Evolutionary conservation across 352 stramenopile species (phyloP).

Genomic region (Globisporangium middletonii): DNA sequence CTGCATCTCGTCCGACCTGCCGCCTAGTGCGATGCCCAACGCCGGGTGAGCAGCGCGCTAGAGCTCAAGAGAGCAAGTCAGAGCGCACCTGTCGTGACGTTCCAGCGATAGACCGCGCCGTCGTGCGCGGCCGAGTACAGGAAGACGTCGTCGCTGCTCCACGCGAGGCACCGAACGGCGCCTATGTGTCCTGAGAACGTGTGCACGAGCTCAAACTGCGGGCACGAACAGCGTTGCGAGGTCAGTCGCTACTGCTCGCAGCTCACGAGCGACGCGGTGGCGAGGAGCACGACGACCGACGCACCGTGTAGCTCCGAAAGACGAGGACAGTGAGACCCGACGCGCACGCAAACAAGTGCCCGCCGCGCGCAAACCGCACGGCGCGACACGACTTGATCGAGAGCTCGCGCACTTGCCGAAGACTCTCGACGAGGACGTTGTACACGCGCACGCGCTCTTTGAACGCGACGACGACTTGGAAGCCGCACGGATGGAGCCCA

Average conservation of each 20-base stretch:
- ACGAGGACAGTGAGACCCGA: constrained; percentile 57
- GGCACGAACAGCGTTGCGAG: not conserved
- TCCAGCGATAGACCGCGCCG: constrained; percentile 80
- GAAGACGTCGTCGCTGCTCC: constrained; percentile 66
- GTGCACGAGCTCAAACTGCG: constrained; percentile 48
- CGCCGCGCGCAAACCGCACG: constrained; percentile 57
- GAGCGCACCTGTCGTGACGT: constrained; percentile 23
- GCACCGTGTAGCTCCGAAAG: constrained; percentile 61
- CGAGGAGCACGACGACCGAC: not conserved
- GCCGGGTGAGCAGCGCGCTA: not conserved
- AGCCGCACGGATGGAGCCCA: constrained; percentile 62
- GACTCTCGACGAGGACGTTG: constrained; percentile 59
- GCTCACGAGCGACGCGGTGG: not conserved
- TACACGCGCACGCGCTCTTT: constrained; percentile 77
- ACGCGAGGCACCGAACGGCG: constrained; percentile 54
- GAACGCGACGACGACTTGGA: constrained; percentile 65
- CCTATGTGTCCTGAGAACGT: constrained; percentile 81
- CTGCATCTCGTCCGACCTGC: constrained; percentile 67
- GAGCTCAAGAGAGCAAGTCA: too few species aligned
- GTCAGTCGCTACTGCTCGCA: not conserved
- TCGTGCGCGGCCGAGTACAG: constrained; percentile 77
- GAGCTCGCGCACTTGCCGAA: constrained; percentile 60
- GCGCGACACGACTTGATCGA: constrained; percentile 59
- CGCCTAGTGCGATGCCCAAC: constrained; percentile 14
- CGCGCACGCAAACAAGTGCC: constrained; percentile 70